phyloP scores from a whole-genome alignment of 176 grass and related monocot genomes.

The Hordeum vulgare region DNA sequence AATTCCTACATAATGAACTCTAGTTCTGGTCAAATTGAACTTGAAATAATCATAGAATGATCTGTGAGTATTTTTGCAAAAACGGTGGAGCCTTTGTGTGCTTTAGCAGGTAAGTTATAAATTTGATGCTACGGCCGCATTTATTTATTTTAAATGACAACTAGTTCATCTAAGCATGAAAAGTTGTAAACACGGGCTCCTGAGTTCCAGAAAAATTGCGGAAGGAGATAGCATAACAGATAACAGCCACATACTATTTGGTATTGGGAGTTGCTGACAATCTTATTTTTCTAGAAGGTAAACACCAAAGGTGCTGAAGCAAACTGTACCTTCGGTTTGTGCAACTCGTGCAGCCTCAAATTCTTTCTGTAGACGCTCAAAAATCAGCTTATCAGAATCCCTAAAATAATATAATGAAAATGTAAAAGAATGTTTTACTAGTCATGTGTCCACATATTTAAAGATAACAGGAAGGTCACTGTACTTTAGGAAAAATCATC shows the following conservation, averaged over 20 bases:
- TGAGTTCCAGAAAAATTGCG: not conserved
- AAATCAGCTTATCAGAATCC: slow-evolving; percentile 93
- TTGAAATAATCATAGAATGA: not conserved
- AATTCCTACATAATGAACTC: not conserved
- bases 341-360: slow-evolving; percentile 70
- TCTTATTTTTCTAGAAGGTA: slow-evolving; percentile 13
- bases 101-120: not conserved
- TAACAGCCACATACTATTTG: not conserved
- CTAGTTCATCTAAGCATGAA: not conserved
- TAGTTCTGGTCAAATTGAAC: not conserved
- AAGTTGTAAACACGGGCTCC: not conserved
- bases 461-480: not conserved
- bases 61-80: not conserved
- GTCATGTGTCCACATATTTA: not conserved
- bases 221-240: not conserved
- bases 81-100: not conserved
- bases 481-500: not conserved
- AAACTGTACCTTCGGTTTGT: slow-evolving; percentile 64
- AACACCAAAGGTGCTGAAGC: not conserved
- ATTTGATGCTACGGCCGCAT: not conserved
- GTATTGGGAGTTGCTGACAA: not conserved
- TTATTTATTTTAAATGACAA: slow-evolving; percentile 22
- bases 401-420: slow-evolving; percentile 25
- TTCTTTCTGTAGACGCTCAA: slow-evolving; percentile 89
- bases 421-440: slow-evolving; percentile 9